Base-by-base conservation (phyloP, 768 basidiomycete genomes). In the Kwoniella pini region DNA sequence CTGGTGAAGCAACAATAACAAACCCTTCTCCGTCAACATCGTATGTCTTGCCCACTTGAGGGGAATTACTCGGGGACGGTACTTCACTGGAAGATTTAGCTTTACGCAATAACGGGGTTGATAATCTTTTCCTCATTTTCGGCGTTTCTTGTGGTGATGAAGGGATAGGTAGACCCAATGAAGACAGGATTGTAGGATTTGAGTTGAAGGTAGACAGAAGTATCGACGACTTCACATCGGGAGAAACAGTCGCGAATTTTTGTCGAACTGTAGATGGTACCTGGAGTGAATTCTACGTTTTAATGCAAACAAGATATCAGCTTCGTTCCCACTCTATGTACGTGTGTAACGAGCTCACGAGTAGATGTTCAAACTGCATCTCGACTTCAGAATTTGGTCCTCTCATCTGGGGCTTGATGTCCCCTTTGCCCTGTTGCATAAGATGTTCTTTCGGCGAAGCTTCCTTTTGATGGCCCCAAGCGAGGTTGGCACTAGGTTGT, bases 201-300 rank as follows among this genome's bases (percentile, higher is more conserved):
- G 67, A 65, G 10, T 56, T 59, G 17, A 60, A 19, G 5, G 68
- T 55, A 1, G 70, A 70, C 9, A 46, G 33, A 21, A 74, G 60
- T 31, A 74, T 70, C 15, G 72, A 70, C 13, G 56, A 46, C 54
- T 74, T 74, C 26, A 74, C 70, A 36, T 68, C 65, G 5, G 58
- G 50, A 10, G 72, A 74, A 3, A 74, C 72, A 3, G 68, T 60
- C 4, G 54, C 39, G 60, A 78, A 68, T 51, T 75, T 74, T 22
- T 64, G 57, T 53, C 77, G 68, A 21, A 78, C 71, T 22, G 71
- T 65, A 13, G 46, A 57, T 3, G 77, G 65, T 11, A 78, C 63
- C 60, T 78, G 75, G n/a, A 76, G 63, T 2, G 70, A 65, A 36
- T 78, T 71, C 76, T 77, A 56, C 19, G n/a, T n/a, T n/a, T n/a